phyloP scores from a whole-genome alignment of 768 basidiomycete species.

The Podaxis rugospora region DNA sequence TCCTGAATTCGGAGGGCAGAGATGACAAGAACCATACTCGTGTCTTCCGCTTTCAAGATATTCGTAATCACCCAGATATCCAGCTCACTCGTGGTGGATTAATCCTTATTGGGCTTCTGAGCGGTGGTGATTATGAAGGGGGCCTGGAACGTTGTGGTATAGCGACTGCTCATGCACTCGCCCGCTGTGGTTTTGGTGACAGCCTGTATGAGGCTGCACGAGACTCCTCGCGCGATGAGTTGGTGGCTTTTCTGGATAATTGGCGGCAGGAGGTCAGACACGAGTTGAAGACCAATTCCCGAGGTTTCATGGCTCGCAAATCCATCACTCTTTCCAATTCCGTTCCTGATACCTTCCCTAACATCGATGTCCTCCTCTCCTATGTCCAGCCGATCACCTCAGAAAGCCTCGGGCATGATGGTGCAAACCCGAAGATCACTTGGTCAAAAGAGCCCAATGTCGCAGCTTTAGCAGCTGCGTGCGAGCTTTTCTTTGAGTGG shows the following conservation, averaged over 20 bases:
- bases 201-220: slow-evolving; percentile 56
- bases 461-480: slow-evolving; percentile 66
- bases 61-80: slow-evolving; percentile 36
- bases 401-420: slow-evolving; percentile 46
- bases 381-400: slow-evolving; percentile 80
- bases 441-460: slow-evolving; percentile 64
- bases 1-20: slow-evolving; percentile 60
- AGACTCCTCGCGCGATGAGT: slow-evolving; percentile 36
- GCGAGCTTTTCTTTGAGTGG: slow-evolving; percentile 92
- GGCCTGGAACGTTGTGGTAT: slow-evolving; percentile 67
- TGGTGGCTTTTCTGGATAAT: slow-evolving; percentile 48
- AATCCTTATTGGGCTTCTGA: slow-evolving; percentile 78
- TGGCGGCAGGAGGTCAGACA: slow-evolving; percentile 63
- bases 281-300: slow-evolving; percentile 68
- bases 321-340: slow-evolving; percentile 57
- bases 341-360: slow-evolving; percentile 66
- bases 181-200: slow-evolving; percentile 78
- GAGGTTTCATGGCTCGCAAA: slow-evolving; percentile 60
- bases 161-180: slow-evolving; percentile 71
- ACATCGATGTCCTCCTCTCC: slow-evolving; percentile 66
- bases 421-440: slow-evolving; percentile 31
- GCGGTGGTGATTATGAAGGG: slow-evolving; percentile 87
- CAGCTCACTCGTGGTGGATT: slow-evolving; percentile 64
- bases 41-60: slow-evolving; percentile 37
- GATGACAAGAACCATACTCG: slow-evolving; percentile 70